Base-by-base conservation (phyloP, 2,329 filamentous ascomycete genomes). In the Cladophialophora bantiana region DNA sequence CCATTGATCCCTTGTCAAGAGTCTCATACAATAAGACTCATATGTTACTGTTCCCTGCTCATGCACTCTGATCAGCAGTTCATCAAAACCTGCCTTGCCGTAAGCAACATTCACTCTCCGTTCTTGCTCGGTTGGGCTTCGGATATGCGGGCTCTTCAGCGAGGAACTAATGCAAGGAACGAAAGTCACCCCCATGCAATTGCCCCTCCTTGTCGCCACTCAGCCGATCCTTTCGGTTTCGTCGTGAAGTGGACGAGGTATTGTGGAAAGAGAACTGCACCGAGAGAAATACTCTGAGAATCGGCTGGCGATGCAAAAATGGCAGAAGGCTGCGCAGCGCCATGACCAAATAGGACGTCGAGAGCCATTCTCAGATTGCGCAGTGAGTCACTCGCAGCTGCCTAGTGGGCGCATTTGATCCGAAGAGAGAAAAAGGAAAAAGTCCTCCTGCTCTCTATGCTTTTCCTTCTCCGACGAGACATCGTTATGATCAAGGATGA, bases 401-500 rank as follows among this genome's bases (percentile, higher is more conserved):
- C 59, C 31, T 5, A n/a, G n/a, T 35, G 4, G 9, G 52, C 6
- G 26, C 34, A 4, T 15, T 6, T 34, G 31, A n/a, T 35, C 38
- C 4, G 18, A 10, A 9, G 9, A 7, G 3, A 26, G 18, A 50
- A 26, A 20, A 20, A 26, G 20, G 18, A 20, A 26, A 45, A 26
- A 50, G 7, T 13, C 18, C 52, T 35, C 31, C 12, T 55, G n/a
- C 52, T 55, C n/a, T 6, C n/a, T 12, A 7, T 34, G 10, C 52
- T 55, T 45, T 59, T 18, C 2, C 13, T 7, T 32, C 36, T 38
- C 40, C 26, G 34, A 7, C 31, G n/a, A 48, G 26, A 20, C 36
- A 53, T 61, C 59, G 15, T 55, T 62, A 62, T 54, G 20, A 35
- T 34, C 45, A 34, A 66, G 12, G n/a, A 70, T 68, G 68, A 26